Conservation (phyloP, 805 yeast genomes). For the Wickerhamiella bombiphila region DNA sequence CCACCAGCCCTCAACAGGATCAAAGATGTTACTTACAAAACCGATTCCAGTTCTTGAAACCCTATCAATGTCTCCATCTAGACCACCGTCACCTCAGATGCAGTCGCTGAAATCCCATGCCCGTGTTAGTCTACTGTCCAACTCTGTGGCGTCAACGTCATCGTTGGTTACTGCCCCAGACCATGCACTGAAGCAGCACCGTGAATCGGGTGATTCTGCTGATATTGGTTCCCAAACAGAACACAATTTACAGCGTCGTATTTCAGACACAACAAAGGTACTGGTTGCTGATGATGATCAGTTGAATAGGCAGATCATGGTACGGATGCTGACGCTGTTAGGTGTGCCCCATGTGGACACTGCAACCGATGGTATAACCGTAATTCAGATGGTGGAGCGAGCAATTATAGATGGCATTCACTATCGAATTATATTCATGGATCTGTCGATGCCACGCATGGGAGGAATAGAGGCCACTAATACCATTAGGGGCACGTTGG, state of each 20-base stretch:
- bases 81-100: conserved; percentile 2
- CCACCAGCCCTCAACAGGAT: conserved; percentile 5
- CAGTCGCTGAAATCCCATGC: neutral
- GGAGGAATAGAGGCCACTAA: conserved; percentile 23
- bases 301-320: conserved; percentile 85
- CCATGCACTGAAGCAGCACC: neutral
- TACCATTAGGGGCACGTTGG: conserved; percentile 49
- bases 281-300: conserved; percentile 81
- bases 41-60: conserved; percentile 4
- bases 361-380: conserved; percentile 84
- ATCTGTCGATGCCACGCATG: conserved; percentile 22
- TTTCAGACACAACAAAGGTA: conserved; percentile 19
- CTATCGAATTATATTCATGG: conserved; percentile 21
- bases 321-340: conserved; percentile 68
- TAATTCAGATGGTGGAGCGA: conserved; percentile 49
- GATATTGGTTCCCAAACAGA: neutral
- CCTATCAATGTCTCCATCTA: conserved; percentile 1
- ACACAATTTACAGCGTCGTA: neutral
- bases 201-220: neutral
- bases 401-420: conserved; percentile 29
- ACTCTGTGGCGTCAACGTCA: neutral
- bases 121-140: neutral
- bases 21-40: conserved; percentile 6
- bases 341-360: conserved; percentile 55
- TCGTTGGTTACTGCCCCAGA: neutral